Evolutionary conservation across 495 filamentous ascomycete genomes (phyloP).

Genomic region (Lasiosphaeris hirsuta): DNA sequence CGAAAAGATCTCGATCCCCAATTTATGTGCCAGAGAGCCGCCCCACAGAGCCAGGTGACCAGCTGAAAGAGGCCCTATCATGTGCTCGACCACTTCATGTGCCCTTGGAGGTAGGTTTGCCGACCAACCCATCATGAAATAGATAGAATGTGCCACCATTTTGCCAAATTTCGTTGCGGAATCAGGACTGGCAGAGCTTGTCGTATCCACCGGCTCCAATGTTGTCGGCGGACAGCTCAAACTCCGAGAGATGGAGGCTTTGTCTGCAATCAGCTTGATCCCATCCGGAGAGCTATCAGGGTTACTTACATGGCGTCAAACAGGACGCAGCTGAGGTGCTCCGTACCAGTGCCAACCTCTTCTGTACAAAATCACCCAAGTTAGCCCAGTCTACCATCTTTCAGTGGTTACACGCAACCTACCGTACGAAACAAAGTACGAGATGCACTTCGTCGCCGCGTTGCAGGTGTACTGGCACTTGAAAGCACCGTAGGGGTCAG

Average conservation of each 20-base stretch:
- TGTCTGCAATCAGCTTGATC: background rate
- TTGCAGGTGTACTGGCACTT: conserved; percentile 40
- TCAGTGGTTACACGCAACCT: background rate
- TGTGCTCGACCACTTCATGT: too few species aligned
- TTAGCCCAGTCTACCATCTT: too few species aligned
- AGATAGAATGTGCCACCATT: background rate
- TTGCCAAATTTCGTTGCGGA: background rate
- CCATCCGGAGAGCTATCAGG: too few species aligned
- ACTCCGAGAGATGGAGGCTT: conserved; percentile 22
- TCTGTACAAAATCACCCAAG: conserved; percentile 3
- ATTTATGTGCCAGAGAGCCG: too few species aligned
- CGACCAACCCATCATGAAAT: background rate
- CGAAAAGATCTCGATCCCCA: too few species aligned
- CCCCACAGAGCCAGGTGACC: too few species aligned
- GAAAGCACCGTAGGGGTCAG: conserved; percentile 27
- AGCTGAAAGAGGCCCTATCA: too few species aligned
- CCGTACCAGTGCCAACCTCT: conserved; percentile 12
- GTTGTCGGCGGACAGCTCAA: conserved; percentile 17
- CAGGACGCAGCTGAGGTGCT: conserved; percentile 29
- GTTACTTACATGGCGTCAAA: conserved; percentile 34
- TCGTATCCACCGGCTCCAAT: conserved; percentile 27
- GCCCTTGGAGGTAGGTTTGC: too few species aligned
- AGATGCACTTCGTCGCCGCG: conserved; percentile 21
- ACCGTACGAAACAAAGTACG: conserved; percentile 33
- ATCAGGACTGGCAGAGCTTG: conserved; percentile 14